Evolutionary conservation across 352 stramenopile species (phyloP).

Genomic region (Phytopythium sindhum): DNA sequence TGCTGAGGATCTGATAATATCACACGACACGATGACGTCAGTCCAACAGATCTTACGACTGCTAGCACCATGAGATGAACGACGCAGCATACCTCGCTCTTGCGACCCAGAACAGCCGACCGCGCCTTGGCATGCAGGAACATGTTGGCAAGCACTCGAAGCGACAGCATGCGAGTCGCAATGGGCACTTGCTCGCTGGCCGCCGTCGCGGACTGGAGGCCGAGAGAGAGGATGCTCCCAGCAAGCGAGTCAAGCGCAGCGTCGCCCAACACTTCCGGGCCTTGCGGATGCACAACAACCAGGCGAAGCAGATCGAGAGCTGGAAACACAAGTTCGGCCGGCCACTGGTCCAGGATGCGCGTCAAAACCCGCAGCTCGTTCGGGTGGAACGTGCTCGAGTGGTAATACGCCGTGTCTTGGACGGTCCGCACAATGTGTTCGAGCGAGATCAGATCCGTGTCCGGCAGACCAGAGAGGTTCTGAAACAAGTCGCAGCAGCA

Average conservation of each 20-base stretch:
- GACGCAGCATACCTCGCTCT: slow-evolving; percentile 32
- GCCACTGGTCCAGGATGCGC: slow-evolving; percentile 67
- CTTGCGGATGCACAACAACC: slow-evolving; percentile 87
- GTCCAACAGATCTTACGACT: neutral
- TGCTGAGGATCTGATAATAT: slow-evolving; percentile 29
- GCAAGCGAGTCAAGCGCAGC: slow-evolving; percentile 31
- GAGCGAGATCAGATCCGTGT: slow-evolving; percentile 54
- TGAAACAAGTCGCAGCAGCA: slow-evolving; percentile 5
- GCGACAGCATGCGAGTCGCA: slow-evolving; percentile 65
- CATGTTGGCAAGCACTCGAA: slow-evolving; percentile 79
- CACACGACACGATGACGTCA: neutral
- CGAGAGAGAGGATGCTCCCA: slow-evolving; percentile 34
- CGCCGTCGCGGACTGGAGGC: slow-evolving; percentile 20
- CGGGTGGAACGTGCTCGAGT: slow-evolving; percentile 83
- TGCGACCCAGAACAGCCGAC: slow-evolving; percentile 43
- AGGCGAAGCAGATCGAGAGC: slow-evolving; percentile 91
- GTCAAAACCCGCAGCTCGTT: slow-evolving; percentile 59
- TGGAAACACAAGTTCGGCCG: slow-evolving; percentile 81
- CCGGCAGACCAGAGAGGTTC: slow-evolving; percentile 22
- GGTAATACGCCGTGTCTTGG: slow-evolving; percentile 88
- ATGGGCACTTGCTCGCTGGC: slow-evolving; percentile 38
- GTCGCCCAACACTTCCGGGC: slow-evolving; percentile 33
- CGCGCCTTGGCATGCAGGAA: slow-evolving; percentile 53
- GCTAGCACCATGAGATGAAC: neutral
- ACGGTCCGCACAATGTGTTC: slow-evolving; percentile 61